Evolutionary conservation across 163 green algal species (phyloP).

Genomic region (Chloroidium sp.): DNA sequence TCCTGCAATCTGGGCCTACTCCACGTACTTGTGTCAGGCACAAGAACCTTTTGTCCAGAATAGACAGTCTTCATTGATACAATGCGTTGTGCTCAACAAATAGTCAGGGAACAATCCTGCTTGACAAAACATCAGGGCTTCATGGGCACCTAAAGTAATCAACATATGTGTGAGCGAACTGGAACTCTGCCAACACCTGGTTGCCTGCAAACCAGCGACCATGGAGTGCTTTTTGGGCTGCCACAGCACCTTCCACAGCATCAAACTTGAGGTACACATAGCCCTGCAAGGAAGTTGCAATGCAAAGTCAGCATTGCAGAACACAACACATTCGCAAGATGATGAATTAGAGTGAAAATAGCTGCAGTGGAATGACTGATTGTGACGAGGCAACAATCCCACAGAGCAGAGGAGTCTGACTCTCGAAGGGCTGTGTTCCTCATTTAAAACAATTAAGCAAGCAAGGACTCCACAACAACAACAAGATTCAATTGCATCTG

Average conservation of each 20-base stretch:
- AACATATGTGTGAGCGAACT: constrained; percentile 73
- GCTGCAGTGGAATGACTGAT: not conserved
- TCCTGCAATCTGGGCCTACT: too few relatives aligned
- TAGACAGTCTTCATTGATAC: too few relatives aligned
- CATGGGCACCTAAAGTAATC: constrained; percentile 40
- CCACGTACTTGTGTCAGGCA: too few relatives aligned
- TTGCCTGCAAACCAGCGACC: constrained; percentile 78
- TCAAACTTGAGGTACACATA: constrained; percentile 91
- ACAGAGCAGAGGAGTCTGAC: not conserved
- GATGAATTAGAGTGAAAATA: too few relatives aligned
- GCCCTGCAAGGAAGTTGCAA: constrained; percentile 35
- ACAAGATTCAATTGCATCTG: too few relatives aligned
- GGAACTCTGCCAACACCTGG: constrained; percentile 74
- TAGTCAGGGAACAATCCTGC: too few relatives aligned
- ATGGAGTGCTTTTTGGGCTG: constrained; percentile 70
- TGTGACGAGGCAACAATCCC: constrained; percentile 2
- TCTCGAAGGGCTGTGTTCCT: not conserved
- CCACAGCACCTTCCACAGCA: constrained; percentile 35
- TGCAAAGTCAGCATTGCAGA: not conserved
- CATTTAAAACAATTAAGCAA: too few relatives aligned
- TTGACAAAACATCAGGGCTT: not conserved
- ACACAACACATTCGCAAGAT: not conserved
- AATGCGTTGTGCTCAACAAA: too few relatives aligned
- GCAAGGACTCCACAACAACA: too few relatives aligned
- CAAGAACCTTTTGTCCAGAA: too few relatives aligned